phyloP scores from a whole-genome alignment of 495 filamentous ascomycete species.

The Trichodelitschia bisporula region DNA sequence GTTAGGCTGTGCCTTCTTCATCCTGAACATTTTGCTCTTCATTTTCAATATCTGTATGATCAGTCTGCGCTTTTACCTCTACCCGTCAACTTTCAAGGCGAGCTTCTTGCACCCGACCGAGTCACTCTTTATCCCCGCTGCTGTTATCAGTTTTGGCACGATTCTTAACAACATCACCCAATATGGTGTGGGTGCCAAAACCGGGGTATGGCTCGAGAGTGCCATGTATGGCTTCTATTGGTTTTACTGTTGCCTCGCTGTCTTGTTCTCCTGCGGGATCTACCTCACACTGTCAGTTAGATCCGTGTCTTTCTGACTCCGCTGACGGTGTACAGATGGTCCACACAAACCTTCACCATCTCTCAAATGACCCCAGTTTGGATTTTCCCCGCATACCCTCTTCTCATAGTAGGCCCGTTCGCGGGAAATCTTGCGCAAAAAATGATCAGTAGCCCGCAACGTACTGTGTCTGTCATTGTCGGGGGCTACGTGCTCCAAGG shows the following conservation, averaged over 20 bases:
- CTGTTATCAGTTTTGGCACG: conserved; percentile 43
- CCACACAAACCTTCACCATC: conserved; percentile 53
- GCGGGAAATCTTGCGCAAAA: conserved; percentile 35
- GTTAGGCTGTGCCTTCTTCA: conserved; percentile 48
- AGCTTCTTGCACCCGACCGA: conserved; percentile 61
- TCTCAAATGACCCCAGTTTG: conserved; percentile 75
- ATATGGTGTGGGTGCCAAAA: conserved; percentile 36
- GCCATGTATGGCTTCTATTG: conserved; percentile 46
- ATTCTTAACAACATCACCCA: conserved; percentile 62
- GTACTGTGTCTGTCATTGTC: conserved; percentile 35
- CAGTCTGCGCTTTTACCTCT: conserved; percentile 39
- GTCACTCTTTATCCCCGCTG: conserved; percentile 53
- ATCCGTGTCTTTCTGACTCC: neutral
- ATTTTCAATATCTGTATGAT: conserved; percentile 42
- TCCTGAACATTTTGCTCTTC: conserved; percentile 54
- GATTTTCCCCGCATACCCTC: conserved; percentile 78
- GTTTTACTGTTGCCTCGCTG: conserved; percentile 40
- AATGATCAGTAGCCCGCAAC: too few species aligned
- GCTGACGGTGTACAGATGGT: conserved; percentile 24
- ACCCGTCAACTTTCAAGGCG: conserved; percentile 43
- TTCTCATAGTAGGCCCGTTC: conserved; percentile 56
- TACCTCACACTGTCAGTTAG: conserved; percentile 39
- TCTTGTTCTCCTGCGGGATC: conserved; percentile 37
- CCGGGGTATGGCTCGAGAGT: conserved; percentile 41
- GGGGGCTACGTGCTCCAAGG: conserved; percentile 54